phyloP scores from a whole-genome alignment of 108 stramenopile species.

The Chaetoceros tenuissimus region DNA sequence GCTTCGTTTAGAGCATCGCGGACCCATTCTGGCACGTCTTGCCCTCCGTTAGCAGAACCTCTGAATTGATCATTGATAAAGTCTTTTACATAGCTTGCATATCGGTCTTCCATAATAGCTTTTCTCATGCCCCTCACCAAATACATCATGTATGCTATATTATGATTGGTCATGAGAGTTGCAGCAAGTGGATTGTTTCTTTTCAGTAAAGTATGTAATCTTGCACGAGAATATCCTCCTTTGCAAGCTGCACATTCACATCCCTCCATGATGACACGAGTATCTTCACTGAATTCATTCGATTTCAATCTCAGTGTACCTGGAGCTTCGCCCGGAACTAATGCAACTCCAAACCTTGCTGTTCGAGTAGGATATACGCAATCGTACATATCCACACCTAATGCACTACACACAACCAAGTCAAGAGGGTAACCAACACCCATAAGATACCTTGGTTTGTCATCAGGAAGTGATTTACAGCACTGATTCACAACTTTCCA shows the following conservation, averaged over 20 bases:
- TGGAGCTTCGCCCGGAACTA: slow-evolving; percentile 53
- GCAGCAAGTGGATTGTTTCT: slow-evolving; percentile 63
- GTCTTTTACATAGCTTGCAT: slow-evolving; percentile 49
- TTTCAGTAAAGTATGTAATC: slow-evolving; percentile 78
- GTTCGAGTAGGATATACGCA: slow-evolving; percentile 98
- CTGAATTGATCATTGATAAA: slow-evolving; percentile 72
- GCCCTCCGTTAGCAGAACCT: slow-evolving; percentile 32
- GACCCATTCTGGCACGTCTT: slow-evolving; percentile 78
- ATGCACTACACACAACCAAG: slow-evolving; percentile 93
- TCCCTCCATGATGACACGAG: slow-evolving; percentile 48
- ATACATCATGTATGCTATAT: slow-evolving; percentile 91
- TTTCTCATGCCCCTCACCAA: slow-evolving; percentile 81
- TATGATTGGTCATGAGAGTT: slow-evolving; percentile 91
- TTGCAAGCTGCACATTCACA: slow-evolving; percentile 80
- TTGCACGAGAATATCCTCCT: slow-evolving; percentile 54
- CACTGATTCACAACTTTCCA: slow-evolving; percentile 96
- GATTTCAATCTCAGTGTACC: slow-evolving; percentile 72
- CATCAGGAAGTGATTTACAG: slow-evolving; percentile 75
- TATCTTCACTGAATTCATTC: slow-evolving; percentile 57
- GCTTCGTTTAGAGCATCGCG: slow-evolving; percentile 71
- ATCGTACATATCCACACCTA: slow-evolving; percentile 98
- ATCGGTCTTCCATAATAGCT: slow-evolving; percentile 73
- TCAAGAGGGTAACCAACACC: slow-evolving; percentile 98
- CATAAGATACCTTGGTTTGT: slow-evolving; percentile 94
- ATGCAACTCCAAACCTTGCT: slow-evolving; percentile 91